These are phyloP conservation scores for Phytomonas sp. DNA, from an alignment of 208 protist species.

Conservation along the genomic window DNA sequence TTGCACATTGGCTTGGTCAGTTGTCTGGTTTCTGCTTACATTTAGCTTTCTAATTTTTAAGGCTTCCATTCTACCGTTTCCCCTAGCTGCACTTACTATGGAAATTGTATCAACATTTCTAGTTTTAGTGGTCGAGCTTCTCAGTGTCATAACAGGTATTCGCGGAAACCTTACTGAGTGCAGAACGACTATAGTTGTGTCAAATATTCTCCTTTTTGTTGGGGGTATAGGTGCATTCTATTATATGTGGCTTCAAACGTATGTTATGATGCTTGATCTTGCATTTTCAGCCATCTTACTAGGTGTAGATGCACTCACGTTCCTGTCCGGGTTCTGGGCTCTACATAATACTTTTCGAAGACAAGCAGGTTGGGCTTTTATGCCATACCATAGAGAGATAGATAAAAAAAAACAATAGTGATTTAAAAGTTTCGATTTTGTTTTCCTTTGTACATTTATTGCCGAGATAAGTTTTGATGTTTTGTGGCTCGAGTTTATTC, in stretches of 20 bases:
- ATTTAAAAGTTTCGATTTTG: not conserved
- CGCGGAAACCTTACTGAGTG: slow-evolving; percentile 51
- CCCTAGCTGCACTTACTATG: slow-evolving; percentile 50
- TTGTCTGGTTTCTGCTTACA: slow-evolving; percentile 48
- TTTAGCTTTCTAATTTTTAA: slow-evolving; percentile 58
- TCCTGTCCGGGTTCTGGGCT: slow-evolving; percentile 27
- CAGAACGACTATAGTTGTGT: slow-evolving; percentile 18
- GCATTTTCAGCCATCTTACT: slow-evolving; percentile 52
- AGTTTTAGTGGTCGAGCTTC: slow-evolving; percentile 31
- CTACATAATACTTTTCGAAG: slow-evolving; percentile 14
- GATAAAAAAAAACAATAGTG: not conserved
- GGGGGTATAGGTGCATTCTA: slow-evolving; percentile 43
- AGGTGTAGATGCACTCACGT: slow-evolving; percentile 34
- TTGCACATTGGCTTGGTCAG: slow-evolving; percentile 22
- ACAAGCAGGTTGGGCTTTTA: not conserved
- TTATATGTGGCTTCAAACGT: slow-evolving; percentile 83
- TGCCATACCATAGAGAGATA: not conserved
- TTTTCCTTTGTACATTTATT: not conserved
- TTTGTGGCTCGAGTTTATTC: not conserved
- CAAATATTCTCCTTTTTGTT: slow-evolving; percentile 29
- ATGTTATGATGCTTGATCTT: slow-evolving; percentile 66
- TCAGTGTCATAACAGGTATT: slow-evolving; percentile 30
- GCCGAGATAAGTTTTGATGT: not conserved
- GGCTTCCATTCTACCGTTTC: slow-evolving; percentile 39
- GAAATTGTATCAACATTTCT: slow-evolving; percentile 50